Evolutionary conservation across 1,284 basidiomycete genomes (phyloP).

Genomic region (Rhizopogon parksii): DNA sequence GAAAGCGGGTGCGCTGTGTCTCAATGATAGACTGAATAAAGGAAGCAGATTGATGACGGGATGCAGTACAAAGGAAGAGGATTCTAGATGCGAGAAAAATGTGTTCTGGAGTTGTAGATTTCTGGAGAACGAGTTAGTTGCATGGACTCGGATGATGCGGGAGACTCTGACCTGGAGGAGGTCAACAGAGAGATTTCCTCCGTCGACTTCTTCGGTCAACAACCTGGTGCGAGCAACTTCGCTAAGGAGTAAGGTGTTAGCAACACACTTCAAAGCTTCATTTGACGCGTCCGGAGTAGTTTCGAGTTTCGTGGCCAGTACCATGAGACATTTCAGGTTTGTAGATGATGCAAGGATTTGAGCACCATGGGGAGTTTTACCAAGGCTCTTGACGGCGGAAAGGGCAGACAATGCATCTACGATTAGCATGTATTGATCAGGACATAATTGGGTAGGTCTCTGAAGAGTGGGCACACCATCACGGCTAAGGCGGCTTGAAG

Average conservation of each 20-base stretch:
- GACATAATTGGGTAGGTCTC: conserved; percentile 10
- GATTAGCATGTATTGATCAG: not conserved
- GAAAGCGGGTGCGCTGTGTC: conserved; percentile 35
- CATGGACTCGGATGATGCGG: not conserved
- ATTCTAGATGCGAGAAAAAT: conserved; percentile 72
- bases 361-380: conserved; percentile 66
- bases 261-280: conserved; percentile 68
- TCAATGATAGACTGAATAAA: conserved; percentile 59
- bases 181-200: conserved; percentile 49
- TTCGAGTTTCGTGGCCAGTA: conserved; percentile 43
- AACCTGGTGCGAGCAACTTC: conserved; percentile 55
- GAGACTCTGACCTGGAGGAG: conserved; percentile 52
- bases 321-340: conserved; percentile 49
- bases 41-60: conserved; percentile 31
- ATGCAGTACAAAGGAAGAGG: conserved; percentile 64
- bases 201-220: conserved; percentile 50
- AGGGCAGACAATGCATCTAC: conserved; percentile 60
- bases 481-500: conserved; percentile 39
- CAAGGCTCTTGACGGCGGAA: conserved; percentile 68
- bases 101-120: conserved; percentile 49
- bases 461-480: conserved; percentile 38
- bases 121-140: conserved; percentile 35
- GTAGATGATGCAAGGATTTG: conserved; percentile 47
- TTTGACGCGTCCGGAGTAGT: conserved; percentile 52
- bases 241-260: conserved; percentile 67